phyloP scores from a whole-genome alignment of 768 basidiomycete genomes.

The Panaeolus cyanescens region DNA sequence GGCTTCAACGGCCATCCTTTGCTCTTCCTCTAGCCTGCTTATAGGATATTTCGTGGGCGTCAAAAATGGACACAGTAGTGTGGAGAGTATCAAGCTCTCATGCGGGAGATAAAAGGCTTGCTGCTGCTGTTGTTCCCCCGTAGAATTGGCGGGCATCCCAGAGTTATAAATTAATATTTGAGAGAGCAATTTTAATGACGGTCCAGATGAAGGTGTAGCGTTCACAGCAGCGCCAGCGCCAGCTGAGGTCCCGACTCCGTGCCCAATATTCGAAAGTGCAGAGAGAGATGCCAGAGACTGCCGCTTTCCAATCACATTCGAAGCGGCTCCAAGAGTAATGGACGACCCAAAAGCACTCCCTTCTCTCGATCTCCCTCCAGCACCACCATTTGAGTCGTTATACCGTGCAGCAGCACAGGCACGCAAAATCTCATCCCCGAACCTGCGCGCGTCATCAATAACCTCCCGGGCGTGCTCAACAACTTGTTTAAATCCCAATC shows the following conservation, averaged over 20 bases:
- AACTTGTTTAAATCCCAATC: conserved; percentile 61
- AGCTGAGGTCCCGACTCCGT: neutral
- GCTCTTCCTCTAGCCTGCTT: conserved; percentile 48
- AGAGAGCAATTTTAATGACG: conserved; percentile 46
- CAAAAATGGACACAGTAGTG: conserved; percentile 59
- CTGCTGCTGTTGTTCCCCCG: conserved; percentile 10
- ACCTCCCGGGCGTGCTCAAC: conserved; percentile 64
- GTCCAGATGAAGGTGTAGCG: conserved; percentile 26
- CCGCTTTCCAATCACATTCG: neutral
- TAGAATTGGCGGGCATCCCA: conserved; percentile 23
- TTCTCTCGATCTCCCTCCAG: conserved; percentile 23
- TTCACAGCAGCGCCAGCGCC: neutral
- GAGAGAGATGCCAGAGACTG: neutral
- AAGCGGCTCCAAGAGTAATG: conserved; percentile 13
- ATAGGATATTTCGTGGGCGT: conserved; percentile 30
- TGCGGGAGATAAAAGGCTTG: conserved; percentile 46
- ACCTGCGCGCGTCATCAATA: conserved; percentile 48
- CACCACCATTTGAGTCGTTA: conserved; percentile 25
- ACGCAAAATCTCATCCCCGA: conserved; percentile 57
- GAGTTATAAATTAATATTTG: conserved; percentile 49
- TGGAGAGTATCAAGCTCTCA: conserved; percentile 60
- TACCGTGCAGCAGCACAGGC: conserved; percentile 58
- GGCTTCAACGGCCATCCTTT: conserved; percentile 54
- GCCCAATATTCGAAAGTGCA: conserved; percentile 8
- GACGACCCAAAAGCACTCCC: conserved; percentile 18